Conservation (phyloP, 257 asterid genomes). For the Rauvolfia tetraphylla region DNA sequence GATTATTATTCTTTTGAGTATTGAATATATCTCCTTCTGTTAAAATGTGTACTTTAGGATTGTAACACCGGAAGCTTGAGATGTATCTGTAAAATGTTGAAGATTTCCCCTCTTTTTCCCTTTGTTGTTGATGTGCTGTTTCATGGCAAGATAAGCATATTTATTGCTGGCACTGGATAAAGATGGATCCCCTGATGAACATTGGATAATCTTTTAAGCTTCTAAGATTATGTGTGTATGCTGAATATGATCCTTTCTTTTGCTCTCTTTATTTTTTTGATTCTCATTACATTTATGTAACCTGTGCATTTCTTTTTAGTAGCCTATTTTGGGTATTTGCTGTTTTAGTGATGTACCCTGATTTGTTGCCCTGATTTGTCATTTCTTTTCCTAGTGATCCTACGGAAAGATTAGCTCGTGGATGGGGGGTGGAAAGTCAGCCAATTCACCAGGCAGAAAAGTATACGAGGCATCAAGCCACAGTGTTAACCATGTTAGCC, state of each 20-base stretch:
- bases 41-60: too few relatives aligned
- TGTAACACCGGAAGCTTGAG: background rate
- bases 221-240: background rate
- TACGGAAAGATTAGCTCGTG: constrained; percentile 40
- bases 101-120: background rate
- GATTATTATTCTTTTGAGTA: background rate
- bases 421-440: constrained; percentile 24
- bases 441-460: constrained; percentile 31
- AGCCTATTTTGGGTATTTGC: background rate
- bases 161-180: background rate
- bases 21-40: too few relatives aligned
- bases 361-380: background rate
- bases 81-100: background rate
- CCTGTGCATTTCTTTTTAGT: background rate
- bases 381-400: background rate
- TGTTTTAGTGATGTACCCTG: background rate
- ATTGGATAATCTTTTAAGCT: background rate
- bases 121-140: background rate
- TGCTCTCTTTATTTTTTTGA: background rate
- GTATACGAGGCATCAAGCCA: constrained; percentile 23
- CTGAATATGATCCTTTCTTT: background rate
- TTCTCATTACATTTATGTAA: background rate
- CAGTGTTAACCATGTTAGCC: constrained; percentile 30
- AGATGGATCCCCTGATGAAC: background rate
- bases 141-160: too few relatives aligned